phyloP scores from a whole-genome alignment of 345 rosid genomes.

The Psidium guajava region DNA sequence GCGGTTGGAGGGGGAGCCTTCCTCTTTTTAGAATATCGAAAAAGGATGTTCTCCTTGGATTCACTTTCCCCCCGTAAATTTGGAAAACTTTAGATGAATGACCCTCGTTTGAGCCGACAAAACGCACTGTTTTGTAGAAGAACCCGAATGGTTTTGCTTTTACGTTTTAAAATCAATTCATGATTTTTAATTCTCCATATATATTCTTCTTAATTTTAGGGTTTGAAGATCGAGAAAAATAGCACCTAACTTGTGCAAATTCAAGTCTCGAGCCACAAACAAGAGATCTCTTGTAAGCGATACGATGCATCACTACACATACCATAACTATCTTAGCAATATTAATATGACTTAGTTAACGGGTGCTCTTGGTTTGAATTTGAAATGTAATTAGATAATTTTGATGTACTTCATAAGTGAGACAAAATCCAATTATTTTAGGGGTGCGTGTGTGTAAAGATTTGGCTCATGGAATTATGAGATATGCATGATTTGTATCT shows the following conservation, averaged over 20 bases:
- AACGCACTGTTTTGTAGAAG: background rate
- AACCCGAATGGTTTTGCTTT: background rate
- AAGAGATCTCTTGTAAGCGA: background rate
- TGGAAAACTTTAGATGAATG: background rate
- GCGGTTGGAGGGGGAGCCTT: background rate
- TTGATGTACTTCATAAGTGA: background rate
- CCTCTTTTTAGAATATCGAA: background rate
- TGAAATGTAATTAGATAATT: background rate
- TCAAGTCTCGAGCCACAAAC: background rate
- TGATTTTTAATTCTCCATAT: background rate
- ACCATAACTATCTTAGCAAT: background rate
- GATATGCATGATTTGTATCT: background rate
- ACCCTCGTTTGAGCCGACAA: background rate
- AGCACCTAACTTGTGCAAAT: background rate
- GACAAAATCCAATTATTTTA: background rate
- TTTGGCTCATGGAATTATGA: background rate
- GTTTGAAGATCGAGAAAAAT: background rate
- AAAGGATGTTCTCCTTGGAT: background rate
- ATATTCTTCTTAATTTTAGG: background rate
- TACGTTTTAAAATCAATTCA: background rate
- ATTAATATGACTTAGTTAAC: background rate
- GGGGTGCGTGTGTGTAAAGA: background rate
- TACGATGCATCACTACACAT: rapidly evolving
- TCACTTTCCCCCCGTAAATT: background rate
- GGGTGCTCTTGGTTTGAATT: background rate